Conservation (phyloP, 768 basidiomycete genomes). For the Suillus tomentosus region DNA sequence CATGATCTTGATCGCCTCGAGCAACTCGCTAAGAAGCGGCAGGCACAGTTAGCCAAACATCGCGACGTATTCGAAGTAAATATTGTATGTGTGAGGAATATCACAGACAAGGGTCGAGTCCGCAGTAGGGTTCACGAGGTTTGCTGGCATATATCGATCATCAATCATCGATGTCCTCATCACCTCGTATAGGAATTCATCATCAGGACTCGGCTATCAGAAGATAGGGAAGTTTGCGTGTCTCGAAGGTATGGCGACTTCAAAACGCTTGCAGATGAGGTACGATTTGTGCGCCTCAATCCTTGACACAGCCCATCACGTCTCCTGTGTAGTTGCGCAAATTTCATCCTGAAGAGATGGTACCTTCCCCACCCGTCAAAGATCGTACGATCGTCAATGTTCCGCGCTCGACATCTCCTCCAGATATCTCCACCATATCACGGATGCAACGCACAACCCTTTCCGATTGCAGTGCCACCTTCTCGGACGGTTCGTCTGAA, state of each 20-base stretch:
- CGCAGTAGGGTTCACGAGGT: conserved; percentile 89
- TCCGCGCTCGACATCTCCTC: conserved; percentile 34
- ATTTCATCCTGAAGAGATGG: conserved; percentile 79
- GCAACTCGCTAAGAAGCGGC: conserved; percentile 62
- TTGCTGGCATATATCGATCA: conserved; percentile 28
- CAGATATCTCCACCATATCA: conserved; percentile 35
- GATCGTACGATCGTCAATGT: conserved; percentile 73
- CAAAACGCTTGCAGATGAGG: conserved; percentile 83
- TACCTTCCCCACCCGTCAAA: conserved; percentile 85
- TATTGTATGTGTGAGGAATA: conserved; percentile 82
- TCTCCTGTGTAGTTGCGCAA: conserved; percentile 67
- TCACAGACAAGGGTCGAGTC: conserved; percentile 82
- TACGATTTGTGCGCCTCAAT: conserved; percentile 31
- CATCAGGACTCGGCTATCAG: conserved; percentile 78
- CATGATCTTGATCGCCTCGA: conserved; percentile 81
- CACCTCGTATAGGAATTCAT: conserved; percentile 79
- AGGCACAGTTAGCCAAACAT: conserved; percentile 46
- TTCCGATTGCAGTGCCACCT: neutral
- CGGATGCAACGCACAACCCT: conserved; percentile 59
- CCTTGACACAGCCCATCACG: conserved; percentile 8
- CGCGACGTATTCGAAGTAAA: conserved; percentile 84
- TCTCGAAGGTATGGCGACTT: conserved; percentile 96
- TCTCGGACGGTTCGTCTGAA: conserved; percentile 16
- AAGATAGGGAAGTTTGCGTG: conserved; percentile 79
- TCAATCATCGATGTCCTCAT: conserved; percentile 13